These are phyloP conservation scores for Ogataea henricii DNA, from an alignment of 805 yeast genomes.

Conservation along the genomic window DNA sequence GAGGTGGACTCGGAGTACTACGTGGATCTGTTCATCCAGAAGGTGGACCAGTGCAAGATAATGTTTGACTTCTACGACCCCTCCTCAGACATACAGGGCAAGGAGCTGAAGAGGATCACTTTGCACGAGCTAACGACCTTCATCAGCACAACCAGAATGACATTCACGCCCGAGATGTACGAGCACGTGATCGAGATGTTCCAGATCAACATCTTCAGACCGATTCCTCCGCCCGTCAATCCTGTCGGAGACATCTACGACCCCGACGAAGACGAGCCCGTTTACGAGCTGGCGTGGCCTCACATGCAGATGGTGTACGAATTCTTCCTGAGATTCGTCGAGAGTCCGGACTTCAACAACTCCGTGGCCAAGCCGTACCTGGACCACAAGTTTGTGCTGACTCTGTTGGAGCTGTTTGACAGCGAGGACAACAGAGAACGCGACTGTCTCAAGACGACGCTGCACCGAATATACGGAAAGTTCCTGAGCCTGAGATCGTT, in stretches of 20 bases:
- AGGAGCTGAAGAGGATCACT: conserved; percentile 86
- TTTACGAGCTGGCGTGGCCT: conserved; percentile 95
- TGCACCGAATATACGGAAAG: conserved; percentile 95
- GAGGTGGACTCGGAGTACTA: conserved; percentile 82
- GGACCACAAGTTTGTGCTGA: conserved; percentile 85
- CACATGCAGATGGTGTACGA: conserved; percentile 98
- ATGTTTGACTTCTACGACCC: conserved; percentile 95
- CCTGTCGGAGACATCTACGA: conserved; percentile 95
- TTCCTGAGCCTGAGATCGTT: conserved; percentile 86
- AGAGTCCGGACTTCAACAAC: conserved; percentile 92
- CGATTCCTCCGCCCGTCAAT: conserved; percentile 97
- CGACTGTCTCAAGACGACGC: conserved; percentile 90
- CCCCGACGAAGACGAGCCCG: conserved; percentile 99
- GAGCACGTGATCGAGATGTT: conserved; percentile 88
- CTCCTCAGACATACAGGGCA: conserved; percentile 86
- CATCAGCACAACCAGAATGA: conserved; percentile 77
- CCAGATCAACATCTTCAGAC: conserved; percentile 83
- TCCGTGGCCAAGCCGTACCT: conserved; percentile 90
- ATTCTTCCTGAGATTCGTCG: conserved; percentile 88
- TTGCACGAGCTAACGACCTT: conserved; percentile 88
- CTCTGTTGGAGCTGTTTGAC: conserved; percentile 85
- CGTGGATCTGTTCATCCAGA: conserved; percentile 76
- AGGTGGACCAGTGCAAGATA: conserved; percentile 91
- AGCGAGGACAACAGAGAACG: conserved; percentile 96
- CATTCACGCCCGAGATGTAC: conserved; percentile 90